Base-by-base conservation (phyloP, 1,139 yeast genomes). In the Pichia sp. region DNA sequence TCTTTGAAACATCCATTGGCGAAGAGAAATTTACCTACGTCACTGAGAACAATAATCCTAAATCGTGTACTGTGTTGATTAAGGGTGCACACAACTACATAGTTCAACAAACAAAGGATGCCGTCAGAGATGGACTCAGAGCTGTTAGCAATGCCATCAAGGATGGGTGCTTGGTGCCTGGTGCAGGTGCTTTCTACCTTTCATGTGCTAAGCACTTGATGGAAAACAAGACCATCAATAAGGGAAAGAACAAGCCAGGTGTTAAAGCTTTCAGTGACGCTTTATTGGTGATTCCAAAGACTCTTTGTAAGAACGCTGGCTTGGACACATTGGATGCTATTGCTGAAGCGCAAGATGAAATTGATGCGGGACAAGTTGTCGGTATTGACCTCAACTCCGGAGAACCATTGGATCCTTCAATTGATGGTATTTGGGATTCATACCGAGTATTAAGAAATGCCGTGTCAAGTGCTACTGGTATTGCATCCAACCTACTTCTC, bases 1-100 rank as follows among this genome's bases (percentile, higher is more conserved):
- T 93, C 12, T 86, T 85, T 59, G 97, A 91, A 64, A 86, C 86
- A 58, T 75, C 88, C 24, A 75, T 91, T 48, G 98, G 98, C 32
- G 99, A 93, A 64, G 99, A 93, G 53, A 93, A 91, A 63, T 93
- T 84, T 64, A 93, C 99, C 11, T 91, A 84, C 63, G 84, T 93
- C 37, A 94, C 96, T 37, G 94, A 88, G 53, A 88, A 84, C 58
- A 77, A 73, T 59, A 85, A 87, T 52, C 96, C 98, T 41, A 85
- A 84, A 63, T 76, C 95, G 11, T 93, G 88, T 48, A 85, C 96
- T 9, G 81, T 93, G 42, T 69, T 93, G 46, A 88, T 93, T 56
- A 86, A 86, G 62, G 98, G 96, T 26, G 87, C 96, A 34, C 91
- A 93, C 45, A 75, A 77, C 48, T 94, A 91, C 59, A 74, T 87